phyloP scores from a whole-genome alignment of 140 eudicot genomes.

The Erigeron philadelphicus region DNA sequence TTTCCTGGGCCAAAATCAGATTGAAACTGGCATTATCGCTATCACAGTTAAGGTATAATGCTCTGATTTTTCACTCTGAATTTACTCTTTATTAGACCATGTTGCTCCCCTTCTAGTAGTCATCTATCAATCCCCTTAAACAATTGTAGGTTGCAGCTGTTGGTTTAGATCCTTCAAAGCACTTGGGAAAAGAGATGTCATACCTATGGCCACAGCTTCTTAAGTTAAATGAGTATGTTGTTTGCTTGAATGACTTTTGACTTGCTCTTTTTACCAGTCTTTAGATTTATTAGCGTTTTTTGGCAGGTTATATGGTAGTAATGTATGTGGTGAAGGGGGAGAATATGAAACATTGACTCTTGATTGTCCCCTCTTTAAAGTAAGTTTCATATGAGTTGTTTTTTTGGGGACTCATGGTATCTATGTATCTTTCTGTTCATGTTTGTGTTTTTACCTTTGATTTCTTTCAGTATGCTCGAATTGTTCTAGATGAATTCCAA shows the following conservation, averaged over 20 bases:
- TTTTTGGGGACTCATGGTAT: constrained; percentile 15
- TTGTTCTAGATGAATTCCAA: constrained; percentile 82
- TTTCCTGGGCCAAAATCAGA: constrained; percentile 44
- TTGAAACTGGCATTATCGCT: constrained; percentile 61
- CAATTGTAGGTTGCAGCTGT: constrained; percentile 77
- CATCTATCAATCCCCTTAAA: background rate
- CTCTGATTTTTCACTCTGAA: constrained; percentile 3
- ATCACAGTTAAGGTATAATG: constrained; percentile 71
- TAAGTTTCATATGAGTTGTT: constrained; percentile 23
- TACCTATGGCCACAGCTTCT: constrained; percentile 60
- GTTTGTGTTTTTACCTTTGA: constrained; percentile 23
- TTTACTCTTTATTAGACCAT: constrained; percentile 3
- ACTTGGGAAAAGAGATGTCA: constrained; percentile 81
- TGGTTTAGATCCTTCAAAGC: constrained; percentile 87
- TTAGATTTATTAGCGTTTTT: background rate
- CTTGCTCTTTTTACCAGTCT: constrained; percentile 11
- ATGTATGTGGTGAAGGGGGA: constrained; percentile 99
- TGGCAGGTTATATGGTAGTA: constrained; percentile 83
- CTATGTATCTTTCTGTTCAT: constrained; percentile 22
- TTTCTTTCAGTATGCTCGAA: constrained; percentile 73
- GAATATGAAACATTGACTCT: constrained; percentile 95
- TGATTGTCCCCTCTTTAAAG: constrained; percentile 92
- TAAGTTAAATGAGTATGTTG: constrained; percentile 75
- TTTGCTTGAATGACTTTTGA: background rate
- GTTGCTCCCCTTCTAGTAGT: background rate